Evolutionary conservation across 805 yeast species (phyloP).

Genomic region (Metschnikowia amazonensis): DNA sequence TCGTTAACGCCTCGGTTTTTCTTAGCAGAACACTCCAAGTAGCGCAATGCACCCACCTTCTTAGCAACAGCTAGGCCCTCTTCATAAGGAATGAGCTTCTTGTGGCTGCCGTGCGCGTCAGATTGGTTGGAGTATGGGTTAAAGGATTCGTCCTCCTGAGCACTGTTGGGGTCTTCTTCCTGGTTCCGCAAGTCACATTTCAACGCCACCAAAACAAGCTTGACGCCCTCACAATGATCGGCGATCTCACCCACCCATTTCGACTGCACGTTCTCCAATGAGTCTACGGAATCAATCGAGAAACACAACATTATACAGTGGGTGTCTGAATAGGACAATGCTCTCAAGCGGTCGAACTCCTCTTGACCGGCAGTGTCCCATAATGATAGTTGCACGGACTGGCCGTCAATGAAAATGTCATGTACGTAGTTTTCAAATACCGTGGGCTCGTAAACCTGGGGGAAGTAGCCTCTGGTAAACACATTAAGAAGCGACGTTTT

Average conservation of each 20-base stretch:
- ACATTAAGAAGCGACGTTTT: slow-evolving; percentile 92
- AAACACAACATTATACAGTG: slow-evolving; percentile 97
- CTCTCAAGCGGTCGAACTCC: slow-evolving; percentile 91
- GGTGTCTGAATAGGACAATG: slow-evolving; percentile 90
- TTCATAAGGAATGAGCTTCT: slow-evolving; percentile 74
- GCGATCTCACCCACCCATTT: slow-evolving; percentile 97
- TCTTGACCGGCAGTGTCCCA: slow-evolving; percentile 99
- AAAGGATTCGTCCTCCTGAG: slow-evolving; percentile 24
- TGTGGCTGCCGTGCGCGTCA: slow-evolving; percentile 35
- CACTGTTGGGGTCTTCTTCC: slow-evolving; percentile 38
- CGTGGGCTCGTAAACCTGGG: slow-evolving; percentile 97
- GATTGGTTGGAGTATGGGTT: slow-evolving; percentile 31
- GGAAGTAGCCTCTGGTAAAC: slow-evolving; percentile 95
- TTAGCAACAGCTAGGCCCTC: slow-evolving; percentile 94
- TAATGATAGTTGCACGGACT: slow-evolving; percentile 83
- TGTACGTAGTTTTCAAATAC: slow-evolving; percentile 97
- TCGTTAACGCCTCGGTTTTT: slow-evolving; percentile 97
- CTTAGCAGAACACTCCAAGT: slow-evolving; percentile 95
- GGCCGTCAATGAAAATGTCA: slow-evolving; percentile 92
- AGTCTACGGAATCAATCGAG: slow-evolving; percentile 89
- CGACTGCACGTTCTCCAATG: slow-evolving; percentile 89
- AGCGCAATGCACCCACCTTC: slow-evolving; percentile 87
- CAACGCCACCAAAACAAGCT: slow-evolving; percentile 86
- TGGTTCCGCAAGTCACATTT: slow-evolving; percentile 86
- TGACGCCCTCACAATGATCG: slow-evolving; percentile 96